Evolutionary conservation across 176 grass and related monocot species (phyloP), one percentile per base, ranked within the genome.

Genomic region (Phoenix roebelenii): DNA sequence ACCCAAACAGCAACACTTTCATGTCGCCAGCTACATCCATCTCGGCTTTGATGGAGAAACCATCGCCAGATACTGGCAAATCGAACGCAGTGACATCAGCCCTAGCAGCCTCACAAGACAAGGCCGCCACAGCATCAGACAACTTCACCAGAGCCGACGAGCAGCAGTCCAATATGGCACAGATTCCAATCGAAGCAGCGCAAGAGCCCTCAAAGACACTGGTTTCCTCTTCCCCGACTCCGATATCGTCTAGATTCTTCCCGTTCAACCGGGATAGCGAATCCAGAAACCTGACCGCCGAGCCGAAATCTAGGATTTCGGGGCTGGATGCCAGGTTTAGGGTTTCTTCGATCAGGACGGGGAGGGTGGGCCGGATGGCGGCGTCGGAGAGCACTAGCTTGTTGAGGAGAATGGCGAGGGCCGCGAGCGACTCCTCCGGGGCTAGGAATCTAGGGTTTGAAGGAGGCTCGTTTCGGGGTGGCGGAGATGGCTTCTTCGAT

Each of bases 11-110:
- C 30, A 98, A 75, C 74, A 70, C 72, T 59, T 71, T 98, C 57
- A 98, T 65, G 65, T 98, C 93, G 5, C 76, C 63, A 3, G 84
- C 93, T 4, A 97, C 93, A 50, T 97, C 93, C 3, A 70, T 61
- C 73, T 97, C 93, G 55, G 88, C 93, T 72, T 92, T 92, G 5
- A 74, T 65, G 3, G 84, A 92, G 64, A 85, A 83, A 9, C 93
- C 93, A 4, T 98, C 93, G 0, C 93, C 87, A 0, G 87, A 85
- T 4, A 74, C 74, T 1, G 82, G 76, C 55, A 92, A 78, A 51
- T 98, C 93, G 29, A 92, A 98, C 3, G 81, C 78, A 7, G 50
- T 52, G 7, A 61, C 18, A 5, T 92, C 93, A 70, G 76, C 87
- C 16, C 81, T 82, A 49, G 70, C 73, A 7, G 93, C 87, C 71